Evolutionary conservation across 768 basidiomycete species (phyloP).

Genomic region (Calvatia gigantea): DNA sequence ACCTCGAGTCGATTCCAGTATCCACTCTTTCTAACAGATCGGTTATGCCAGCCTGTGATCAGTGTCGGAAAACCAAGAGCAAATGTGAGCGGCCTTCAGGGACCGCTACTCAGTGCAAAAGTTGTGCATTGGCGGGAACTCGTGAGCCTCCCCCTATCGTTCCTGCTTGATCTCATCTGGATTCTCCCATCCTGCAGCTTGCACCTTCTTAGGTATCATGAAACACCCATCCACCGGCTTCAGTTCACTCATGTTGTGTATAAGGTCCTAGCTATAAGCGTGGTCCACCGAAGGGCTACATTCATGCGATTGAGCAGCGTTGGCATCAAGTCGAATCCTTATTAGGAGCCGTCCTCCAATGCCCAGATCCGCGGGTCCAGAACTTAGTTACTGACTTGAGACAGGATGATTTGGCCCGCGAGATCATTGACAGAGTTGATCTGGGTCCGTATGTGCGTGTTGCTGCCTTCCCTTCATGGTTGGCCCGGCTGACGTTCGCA

Average conservation of each 20-base stretch:
- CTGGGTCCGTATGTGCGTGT: constrained; percentile 70
- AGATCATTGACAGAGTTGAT: constrained; percentile 75
- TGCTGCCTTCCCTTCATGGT: constrained; percentile 5
- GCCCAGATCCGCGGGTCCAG: constrained; percentile 62
- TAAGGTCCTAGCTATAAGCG: constrained; percentile 77
- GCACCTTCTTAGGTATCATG: constrained; percentile 60
- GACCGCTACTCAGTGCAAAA: constrained; percentile 55
- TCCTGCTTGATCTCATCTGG: constrained; percentile 13
- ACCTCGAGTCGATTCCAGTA: neutral
- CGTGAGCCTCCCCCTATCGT: constrained; percentile 30
- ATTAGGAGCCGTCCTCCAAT: constrained; percentile 78
- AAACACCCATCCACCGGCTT: neutral
- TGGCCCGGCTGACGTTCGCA: constrained; percentile 9
- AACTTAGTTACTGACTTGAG: constrained; percentile 58
- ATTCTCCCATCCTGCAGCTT: constrained; percentile 36
- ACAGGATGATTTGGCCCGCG: constrained; percentile 71
- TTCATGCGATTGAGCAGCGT: constrained; percentile 87
- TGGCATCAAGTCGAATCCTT: constrained; percentile 92
- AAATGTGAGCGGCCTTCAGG: constrained; percentile 66
- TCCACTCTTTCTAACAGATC: constrained; percentile 13
- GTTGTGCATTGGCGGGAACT: constrained; percentile 54
- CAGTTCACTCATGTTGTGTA: neutral
- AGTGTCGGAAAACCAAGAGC: constrained; percentile 85
- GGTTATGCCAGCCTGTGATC: constrained; percentile 65
- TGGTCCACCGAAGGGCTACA: constrained; percentile 87